Evolutionary conservation across 768 basidiomycete species (phyloP), one percentile per base, ranked within the genome.

Genomic region (Fistulinella prunicolor): DNA sequence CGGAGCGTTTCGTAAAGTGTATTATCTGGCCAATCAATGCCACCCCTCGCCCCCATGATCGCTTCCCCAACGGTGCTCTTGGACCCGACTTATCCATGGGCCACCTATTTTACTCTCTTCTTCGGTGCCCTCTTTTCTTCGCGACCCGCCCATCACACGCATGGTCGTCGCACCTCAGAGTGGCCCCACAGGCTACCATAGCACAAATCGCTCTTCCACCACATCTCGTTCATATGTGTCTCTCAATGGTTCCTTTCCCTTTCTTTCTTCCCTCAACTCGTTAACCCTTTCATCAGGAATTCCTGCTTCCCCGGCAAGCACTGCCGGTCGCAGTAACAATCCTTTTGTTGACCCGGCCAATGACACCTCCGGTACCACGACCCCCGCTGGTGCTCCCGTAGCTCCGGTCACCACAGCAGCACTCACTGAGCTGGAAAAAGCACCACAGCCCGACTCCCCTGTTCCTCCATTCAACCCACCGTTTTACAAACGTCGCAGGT

Each of bases 401-500:
- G 16, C 29, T 38, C 3, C 35, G 4, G 6, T 34, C 13, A 37
- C 42, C 9, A 16, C 23, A 21, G 14, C 36, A 37, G 24, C 30
- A 14, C 19, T 38, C 24, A 21, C 32, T 1, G 29, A 47, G 1
- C 19, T 20, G 8, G 44, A 36, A 19, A 38, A 40, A 32, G 16
- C 35, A 20, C 9, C 22, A 21, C 49, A 49, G 14, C 10, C 30
- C 3, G 42, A 49, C 29, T 42, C 45, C 6, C 29, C 58, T 30
- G 14, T 49, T 21, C 24, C 29, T 12, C 38, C 55, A 10, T 48
- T 40, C 8, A 55, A 52, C 46, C 60, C 59, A 24, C 81, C 80
- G 13, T 73, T 85, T 46, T 85, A 82, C 70, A 83, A 79, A 62
- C 76, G 71, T 51, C 74, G 77, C 36, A 78, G 75, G 73, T 85